A percentile compares a stretch with the other conserved stretches of the same genome.
phyloP scores from a whole-genome alignment of 2,329 filamentous ascomycete species.

The Talaromyces amestolkiae region DNA sequence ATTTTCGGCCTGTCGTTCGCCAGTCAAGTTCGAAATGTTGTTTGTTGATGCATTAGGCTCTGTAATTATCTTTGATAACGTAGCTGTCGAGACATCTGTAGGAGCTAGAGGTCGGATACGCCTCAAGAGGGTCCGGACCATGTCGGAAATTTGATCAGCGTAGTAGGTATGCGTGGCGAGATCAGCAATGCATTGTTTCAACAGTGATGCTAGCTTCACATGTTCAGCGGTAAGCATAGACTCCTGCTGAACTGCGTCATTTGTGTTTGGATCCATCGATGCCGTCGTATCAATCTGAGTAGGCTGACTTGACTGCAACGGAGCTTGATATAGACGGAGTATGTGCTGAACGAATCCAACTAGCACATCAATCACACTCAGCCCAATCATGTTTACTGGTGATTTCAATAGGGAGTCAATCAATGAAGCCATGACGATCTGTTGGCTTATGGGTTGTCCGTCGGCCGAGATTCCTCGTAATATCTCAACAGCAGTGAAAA shows the following conservation, averaged over 20 bases:
- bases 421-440: conserved; percentile 72
- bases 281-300: not conserved
- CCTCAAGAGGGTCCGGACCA: conserved; percentile 76
- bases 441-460: conserved; percentile 69
- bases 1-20: conserved; percentile 54
- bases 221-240: conserved; percentile 23
- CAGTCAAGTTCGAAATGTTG: conserved; percentile 43
- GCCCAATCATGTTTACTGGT: conserved; percentile 86
- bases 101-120: conserved; percentile 67
- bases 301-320: conserved; percentile 24
- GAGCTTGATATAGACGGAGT: conserved; percentile 69
- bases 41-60: conserved; percentile 51
- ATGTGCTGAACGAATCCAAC: conserved; percentile 82
- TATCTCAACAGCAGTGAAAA: conserved; percentile 76
- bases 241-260: conserved; percentile 11
- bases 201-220: conserved; percentile 63
- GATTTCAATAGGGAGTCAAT: conserved; percentile 81
- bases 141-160: conserved; percentile 90
- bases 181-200: conserved; percentile 84
- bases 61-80: conserved; percentile 48
- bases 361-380: conserved; percentile 94
- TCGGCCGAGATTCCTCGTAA: conserved; percentile 66
- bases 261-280: conserved; percentile 24
- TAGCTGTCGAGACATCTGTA: conserved; percentile 42
- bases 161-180: conserved; percentile 96